Evolutionary conservation across 306 rosid genomes (phyloP), one percentile per base, ranked within the genome.

Genomic region (Morella rubra): DNA sequence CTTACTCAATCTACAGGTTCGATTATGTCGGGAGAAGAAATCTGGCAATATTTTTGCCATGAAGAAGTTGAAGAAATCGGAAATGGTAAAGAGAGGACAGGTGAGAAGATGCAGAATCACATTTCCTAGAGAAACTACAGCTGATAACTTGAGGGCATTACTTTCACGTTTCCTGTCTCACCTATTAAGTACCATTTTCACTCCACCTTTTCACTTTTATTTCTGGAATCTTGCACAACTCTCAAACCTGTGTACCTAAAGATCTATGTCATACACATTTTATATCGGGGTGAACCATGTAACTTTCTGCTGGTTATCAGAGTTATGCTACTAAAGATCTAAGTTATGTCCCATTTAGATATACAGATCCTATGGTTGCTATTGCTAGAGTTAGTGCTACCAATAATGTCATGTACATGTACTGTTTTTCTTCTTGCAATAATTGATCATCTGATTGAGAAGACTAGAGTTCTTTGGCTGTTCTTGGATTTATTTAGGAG

Each of bases 1-100:
- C 69, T 27, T 72, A 75, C 70, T 52, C 74, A 51, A 81, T 83
- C 81, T 83, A 81, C 87, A 95, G 98, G 98, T 95, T 71, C 88
- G 97, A 69, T 85, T 95, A 84, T 95, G 98, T 76, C 97, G 96
- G 78, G 98, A 95, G 91, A 95, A 92, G 91, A 95, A 95, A 88
- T 95, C 98, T 74, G 98, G 98, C 64, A 86, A 92, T 72, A 92
- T 95, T 80, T 95, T 90, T 81, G 98, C 98, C 80, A 95, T 95
- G 98, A 95, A 95, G 84, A 95, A 95, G 89, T 82, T 95, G 89
- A 92, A 92, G 90, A 95, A 95, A 86, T 89, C 98, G 69, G 98
- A 95, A 87, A 95, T 95, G 98, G 91, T 95, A 68, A 95, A 83
- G 85, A 82, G 97, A 88, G 98, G 98, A 85, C 98, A 95, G 97